These are phyloP conservation scores for Ascochyta koolunga DNA, from an alignment of 2,329 filamentous ascomycete species.

Conservation along the genomic window DNA sequence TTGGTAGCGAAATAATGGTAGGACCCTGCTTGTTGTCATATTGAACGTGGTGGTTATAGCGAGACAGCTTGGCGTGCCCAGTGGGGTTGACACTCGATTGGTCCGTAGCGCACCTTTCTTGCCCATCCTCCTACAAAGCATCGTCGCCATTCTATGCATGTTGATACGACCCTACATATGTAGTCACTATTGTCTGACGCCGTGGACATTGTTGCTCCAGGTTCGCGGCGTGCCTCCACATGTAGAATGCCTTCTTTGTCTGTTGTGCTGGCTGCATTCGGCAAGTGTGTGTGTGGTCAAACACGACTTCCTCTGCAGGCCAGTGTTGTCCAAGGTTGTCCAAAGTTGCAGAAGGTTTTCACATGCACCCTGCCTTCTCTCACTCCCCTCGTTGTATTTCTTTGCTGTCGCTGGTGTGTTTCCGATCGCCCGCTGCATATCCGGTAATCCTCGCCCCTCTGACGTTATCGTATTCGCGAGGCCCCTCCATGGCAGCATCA, in stretches of 20 bases:
- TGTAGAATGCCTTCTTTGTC: constrained; percentile 7
- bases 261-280: constrained; percentile 10
- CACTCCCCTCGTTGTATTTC: neutral
- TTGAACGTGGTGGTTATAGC: constrained; percentile 16
- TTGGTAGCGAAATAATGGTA: no score
- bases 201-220: neutral
- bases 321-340: neutral
- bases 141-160: neutral
- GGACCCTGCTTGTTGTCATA: constrained; percentile 13
- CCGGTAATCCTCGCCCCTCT: constrained; percentile 13
- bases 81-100: neutral
- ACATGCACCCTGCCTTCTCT: neutral
- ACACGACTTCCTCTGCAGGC: constrained; percentile 4
- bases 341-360: neutral
- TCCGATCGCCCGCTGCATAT: constrained; percentile 15
- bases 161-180: neutral
- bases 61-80: neutral
- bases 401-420: constrained; percentile 2
- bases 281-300: constrained; percentile 11
- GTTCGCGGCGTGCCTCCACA: neutral
- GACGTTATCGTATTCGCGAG: constrained; percentile 17
- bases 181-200: neutral
- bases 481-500: constrained; percentile 21
- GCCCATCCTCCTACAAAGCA: neutral
- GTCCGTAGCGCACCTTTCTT: neutral